Evolutionary conservation across 148 eudicot genomes (phyloP).

Genomic region (Salicornia ramosissima): DNA sequence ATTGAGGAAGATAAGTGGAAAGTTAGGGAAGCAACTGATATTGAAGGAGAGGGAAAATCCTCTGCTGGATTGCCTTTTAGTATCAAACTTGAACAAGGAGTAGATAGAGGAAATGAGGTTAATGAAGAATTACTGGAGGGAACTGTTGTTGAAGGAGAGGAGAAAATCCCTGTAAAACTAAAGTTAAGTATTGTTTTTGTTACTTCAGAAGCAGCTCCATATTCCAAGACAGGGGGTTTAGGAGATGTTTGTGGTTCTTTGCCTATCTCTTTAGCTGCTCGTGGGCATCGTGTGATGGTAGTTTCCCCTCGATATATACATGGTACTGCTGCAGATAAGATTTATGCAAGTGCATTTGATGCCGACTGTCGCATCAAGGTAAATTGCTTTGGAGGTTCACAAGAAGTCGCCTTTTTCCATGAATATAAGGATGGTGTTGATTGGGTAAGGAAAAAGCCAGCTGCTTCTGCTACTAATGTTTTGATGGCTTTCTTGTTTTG

Average conservation of each 20-base stretch:
- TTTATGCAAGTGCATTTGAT: constrained; percentile 50
- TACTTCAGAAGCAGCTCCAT: constrained; percentile 89
- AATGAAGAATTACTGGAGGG: constrained; percentile 16
- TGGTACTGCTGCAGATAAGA: constrained; percentile 69
- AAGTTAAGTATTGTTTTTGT: constrained; percentile 61
- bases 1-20: constrained; percentile 15
- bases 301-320: constrained; percentile 80
- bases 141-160: constrained; percentile 28
- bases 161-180: constrained; percentile 28
- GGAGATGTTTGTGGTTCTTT: constrained; percentile 99
- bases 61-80: neutral
- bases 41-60: constrained; percentile 12
- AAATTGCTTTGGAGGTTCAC: constrained; percentile 74
- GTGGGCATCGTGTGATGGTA: constrained; percentile 98
- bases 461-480: neutral
- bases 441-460: constrained; percentile 53
- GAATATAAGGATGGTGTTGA: constrained; percentile 91
- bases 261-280: constrained; percentile 79
- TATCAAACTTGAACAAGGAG: constrained; percentile 16
- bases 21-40: constrained; percentile 3
- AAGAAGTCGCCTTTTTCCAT: constrained; percentile 82
- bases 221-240: constrained; percentile 95
- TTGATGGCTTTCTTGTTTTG: neutral
- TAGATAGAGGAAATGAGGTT: constrained; percentile 1
- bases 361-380: constrained; percentile 47